Evolutionary conservation across 805 yeast genomes (phyloP).

Genomic region (Teunomyces cretensis): DNA sequence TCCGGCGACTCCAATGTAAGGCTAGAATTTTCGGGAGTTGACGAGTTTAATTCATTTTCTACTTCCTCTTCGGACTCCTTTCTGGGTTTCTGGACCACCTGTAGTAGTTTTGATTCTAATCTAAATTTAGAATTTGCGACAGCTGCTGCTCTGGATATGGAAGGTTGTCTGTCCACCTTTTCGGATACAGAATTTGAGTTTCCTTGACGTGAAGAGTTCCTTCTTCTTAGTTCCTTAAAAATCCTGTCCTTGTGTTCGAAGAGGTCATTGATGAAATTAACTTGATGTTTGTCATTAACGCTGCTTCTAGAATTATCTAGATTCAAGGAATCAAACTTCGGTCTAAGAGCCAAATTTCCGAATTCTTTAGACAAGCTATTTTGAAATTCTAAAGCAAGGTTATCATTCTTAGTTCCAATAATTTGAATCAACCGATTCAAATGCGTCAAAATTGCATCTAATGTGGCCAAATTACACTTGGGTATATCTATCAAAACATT

Average conservation of each 20-base stretch:
- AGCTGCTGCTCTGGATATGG: slow-evolving; percentile 6
- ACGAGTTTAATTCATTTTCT: background rate
- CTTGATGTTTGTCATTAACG: slow-evolving; percentile 58
- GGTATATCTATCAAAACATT: slow-evolving; percentile 67
- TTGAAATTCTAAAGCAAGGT: slow-evolving; percentile 36
- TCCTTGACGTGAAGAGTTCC: slow-evolving; percentile 24
- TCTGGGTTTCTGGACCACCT: slow-evolving; percentile 21
- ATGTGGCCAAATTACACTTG: slow-evolving; percentile 70
- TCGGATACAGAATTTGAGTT: slow-evolving; percentile 5
- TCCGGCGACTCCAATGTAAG: slow-evolving; percentile 2
- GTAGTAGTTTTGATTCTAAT: slow-evolving; percentile 26
- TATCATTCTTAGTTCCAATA: slow-evolving; percentile 43
- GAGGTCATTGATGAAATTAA: slow-evolving; percentile 59
- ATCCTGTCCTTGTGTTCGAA: slow-evolving; percentile 57
- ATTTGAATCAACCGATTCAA: slow-evolving; percentile 57
- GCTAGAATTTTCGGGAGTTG: background rate
- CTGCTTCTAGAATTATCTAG: slow-evolving; percentile 23
- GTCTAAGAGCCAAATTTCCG: slow-evolving; percentile 60
- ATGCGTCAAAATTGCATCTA: slow-evolving; percentile 79
- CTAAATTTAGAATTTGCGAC: slow-evolving; percentile 25
- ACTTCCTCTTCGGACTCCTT: slow-evolving; percentile 6
- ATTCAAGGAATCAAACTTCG: slow-evolving; percentile 28
- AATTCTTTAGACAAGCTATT: slow-evolving; percentile 63
- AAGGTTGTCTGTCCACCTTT: background rate
- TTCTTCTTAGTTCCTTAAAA: slow-evolving; percentile 58